These are phyloP conservation scores for Asterophora lycoperdoides DNA, from an alignment of 768 basidiomycete genomes.

Conservation along the genomic window DNA sequence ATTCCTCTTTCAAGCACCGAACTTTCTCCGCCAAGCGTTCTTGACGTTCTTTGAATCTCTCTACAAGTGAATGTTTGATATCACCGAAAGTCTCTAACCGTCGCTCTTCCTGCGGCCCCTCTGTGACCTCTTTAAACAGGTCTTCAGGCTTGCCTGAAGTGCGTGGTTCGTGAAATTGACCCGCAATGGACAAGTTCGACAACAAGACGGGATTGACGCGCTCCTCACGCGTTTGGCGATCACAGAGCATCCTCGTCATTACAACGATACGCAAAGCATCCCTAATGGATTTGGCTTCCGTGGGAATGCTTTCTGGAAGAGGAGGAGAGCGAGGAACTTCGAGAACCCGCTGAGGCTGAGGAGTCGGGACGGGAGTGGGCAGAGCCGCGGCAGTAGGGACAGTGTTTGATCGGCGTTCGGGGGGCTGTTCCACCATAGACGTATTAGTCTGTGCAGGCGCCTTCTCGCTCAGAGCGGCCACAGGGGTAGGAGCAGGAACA, in stretches of 20 bases:
- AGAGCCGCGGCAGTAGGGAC: background rate
- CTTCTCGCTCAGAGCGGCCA: background rate
- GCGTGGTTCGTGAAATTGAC: conserved; percentile 24
- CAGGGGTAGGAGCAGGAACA: background rate
- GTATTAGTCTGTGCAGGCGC: background rate
- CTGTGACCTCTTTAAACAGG: conserved; percentile 45
- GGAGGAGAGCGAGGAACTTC: conserved; percentile 7
- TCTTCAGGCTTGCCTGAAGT: conserved; percentile 34
- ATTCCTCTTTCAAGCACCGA: conserved; percentile 56
- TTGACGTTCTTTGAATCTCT: conserved; percentile 53
- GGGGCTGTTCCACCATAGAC: background rate
- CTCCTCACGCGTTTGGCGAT: conserved; percentile 59
- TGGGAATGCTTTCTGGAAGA: conserved; percentile 33
- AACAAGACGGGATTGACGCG: conserved; percentile 59
- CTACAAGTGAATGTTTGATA: conserved; percentile 46
- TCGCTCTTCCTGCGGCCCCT: conserved; percentile 29
- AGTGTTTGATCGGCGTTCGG: background rate
- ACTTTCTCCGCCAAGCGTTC: conserved; percentile 49
- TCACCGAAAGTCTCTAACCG: conserved; percentile 35
- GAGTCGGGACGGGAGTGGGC: conserved; percentile 10
- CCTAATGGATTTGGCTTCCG: conserved; percentile 40
- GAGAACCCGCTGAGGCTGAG: conserved; percentile 3
- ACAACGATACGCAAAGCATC: conserved; percentile 65
- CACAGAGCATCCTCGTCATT: conserved; percentile 54
- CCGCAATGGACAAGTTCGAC: conserved; percentile 49